Base-by-base conservation (phyloP, 2,329 filamentous ascomycete species). In the Colletotrichum plurivorum region DNA sequence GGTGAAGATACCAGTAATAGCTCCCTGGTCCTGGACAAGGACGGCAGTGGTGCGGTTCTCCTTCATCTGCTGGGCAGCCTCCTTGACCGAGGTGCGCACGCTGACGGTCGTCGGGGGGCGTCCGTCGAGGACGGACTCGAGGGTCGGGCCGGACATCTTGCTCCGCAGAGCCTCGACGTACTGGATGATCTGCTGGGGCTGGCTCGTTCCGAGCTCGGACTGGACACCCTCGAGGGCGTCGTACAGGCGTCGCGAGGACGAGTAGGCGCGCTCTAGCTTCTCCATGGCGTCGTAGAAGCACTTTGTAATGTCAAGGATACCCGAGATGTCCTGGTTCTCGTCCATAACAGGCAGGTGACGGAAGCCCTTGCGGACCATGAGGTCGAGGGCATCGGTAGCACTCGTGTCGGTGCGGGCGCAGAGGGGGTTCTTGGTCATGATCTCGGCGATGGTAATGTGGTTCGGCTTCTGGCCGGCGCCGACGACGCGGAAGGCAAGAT, bases 201-300 rank as follows among this genome's bases (percentile, higher is more conserved):
- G 96, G 78, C 93, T 97, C 60, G 95, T 93, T 48, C 96, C 96
- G 43, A 99, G 87, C 81, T 99, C 96, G 2, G 95, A 97, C 83
- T 99, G 96, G 3, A 99, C 96, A 80, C 96, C 96, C 83, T 99
- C 96, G 67, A 99, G 85, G 41, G 96, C 96, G 85, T 98, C 96
- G 80, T 99, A 98, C 22, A 99, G 88, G 82, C 98, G 97, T 74
- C 96, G 91, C n/a, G 96, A 99, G 16, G 96, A 98, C 73, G 94
- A 94, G 81, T 99, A 99, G 58, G 96, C 96, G 59, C 96, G 92
- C 85, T 99, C 96, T 70, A 99, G 85, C 86, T 99, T 99, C 86
- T 99, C 96, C 96, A 99, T 99, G 51, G 96, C 96, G 83, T 99
- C 96, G 83, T 99, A 99, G 82, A 99, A 99, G 83, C 96, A 99